Evolutionary conservation across 257 asterid genomes (phyloP), one percentile per base, ranked within the genome.

Genomic region (Nicotiana knightiana): DNA sequence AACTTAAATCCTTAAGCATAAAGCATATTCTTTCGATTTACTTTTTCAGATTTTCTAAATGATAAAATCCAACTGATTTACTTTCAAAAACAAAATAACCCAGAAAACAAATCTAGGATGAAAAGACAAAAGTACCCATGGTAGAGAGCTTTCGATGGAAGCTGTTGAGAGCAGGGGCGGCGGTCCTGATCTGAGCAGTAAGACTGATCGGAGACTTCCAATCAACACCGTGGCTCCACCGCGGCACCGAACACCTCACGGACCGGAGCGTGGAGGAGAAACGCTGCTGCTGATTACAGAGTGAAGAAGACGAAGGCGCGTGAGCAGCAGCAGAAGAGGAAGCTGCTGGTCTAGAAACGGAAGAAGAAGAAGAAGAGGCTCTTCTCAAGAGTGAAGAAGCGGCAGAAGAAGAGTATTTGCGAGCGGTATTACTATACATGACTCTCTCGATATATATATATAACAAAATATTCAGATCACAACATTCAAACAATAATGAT

Each of bases 201-300:
- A 89, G 88, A 84, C 92, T 88, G 51, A 89, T 26, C 28, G 94
- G 97, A 39, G 98, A 95, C 80, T 92, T 90, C 98, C 99, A 95
- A 68, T 87, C 97, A 63, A 77, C 92, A 11, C 98, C 97, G 93
- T 95, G 99, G 79, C 99, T 93, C 98, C 98, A 93, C 83, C 97
- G 86, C 67, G 93, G 85, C 53, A 87, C 90, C 13, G 93, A 88
- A 1, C 77, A 81, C 21, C 89, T 81, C 0, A 86, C 46, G n/a
- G 85, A 86, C 62, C 89, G 83, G 33, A 90, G 11, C 17, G 87
- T 86, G 18, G 88, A 87, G 0, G 86, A 81, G 84, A 78, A 88
- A 59, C 94, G 86, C 76, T 89, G 85, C 80, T 86, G 89, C 85
- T 94, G 88, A 85, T 43, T 82, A 89, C 4, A 71, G 87, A 30